Evolutionary conservation across 164 flowering plant species (phyloP).

Genomic region (Vitis rupestris): DNA sequence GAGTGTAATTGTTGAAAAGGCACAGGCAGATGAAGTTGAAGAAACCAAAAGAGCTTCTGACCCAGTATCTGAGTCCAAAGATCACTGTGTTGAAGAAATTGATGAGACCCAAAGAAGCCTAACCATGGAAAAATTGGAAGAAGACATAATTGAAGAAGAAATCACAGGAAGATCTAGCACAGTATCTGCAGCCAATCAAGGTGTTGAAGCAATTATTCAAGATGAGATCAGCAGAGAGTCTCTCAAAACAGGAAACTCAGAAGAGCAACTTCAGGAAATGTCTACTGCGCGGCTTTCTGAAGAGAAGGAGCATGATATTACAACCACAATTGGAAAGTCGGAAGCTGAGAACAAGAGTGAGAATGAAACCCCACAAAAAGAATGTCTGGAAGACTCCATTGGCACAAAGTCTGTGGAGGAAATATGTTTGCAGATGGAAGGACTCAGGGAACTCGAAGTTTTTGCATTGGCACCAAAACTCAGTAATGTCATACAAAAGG

Average conservation of each 20-base stretch:
- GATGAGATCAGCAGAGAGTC: too few species aligned
- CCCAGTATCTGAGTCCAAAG: background rate
- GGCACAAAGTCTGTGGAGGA: background rate
- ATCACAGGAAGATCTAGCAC: background rate
- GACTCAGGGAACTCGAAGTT: constrained; percentile 1
- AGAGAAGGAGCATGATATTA: background rate
- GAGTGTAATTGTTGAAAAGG: too few species aligned
- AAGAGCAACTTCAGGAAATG: background rate
- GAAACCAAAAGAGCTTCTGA: background rate
- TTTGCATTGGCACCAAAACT: background rate
- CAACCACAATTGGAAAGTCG: background rate
- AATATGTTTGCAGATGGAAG: constrained; percentile 8
- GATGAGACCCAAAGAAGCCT: background rate
- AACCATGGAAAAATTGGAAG: background rate
- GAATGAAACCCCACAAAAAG: too few species aligned
- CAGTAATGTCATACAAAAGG: constrained; percentile 3
- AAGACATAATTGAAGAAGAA: background rate
- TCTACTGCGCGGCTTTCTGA: background rate
- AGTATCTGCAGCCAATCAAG: too few species aligned
- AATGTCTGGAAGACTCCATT: background rate
- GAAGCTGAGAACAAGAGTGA: too few species aligned
- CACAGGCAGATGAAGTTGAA: background rate
- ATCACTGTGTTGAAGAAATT: background rate
- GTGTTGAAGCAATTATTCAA: too few species aligned
- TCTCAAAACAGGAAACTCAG: too few species aligned